Evolutionary conservation across 495 filamentous ascomycete species (phyloP).

Genomic region (Xylaria bambusicola): DNA sequence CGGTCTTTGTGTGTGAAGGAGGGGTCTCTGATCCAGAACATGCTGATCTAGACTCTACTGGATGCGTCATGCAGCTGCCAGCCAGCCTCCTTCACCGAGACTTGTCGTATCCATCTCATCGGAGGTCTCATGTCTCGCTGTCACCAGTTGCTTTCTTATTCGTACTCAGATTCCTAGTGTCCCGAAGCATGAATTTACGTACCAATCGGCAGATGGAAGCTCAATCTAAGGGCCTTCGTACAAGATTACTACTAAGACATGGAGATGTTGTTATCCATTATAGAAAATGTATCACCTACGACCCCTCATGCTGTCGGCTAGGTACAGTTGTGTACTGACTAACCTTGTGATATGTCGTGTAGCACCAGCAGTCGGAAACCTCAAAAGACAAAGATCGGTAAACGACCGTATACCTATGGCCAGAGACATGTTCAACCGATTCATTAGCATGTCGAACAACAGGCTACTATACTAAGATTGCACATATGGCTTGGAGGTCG

Average conservation of each 20-base stretch:
- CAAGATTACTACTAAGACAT: not conserved
- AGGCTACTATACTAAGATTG: not conserved
- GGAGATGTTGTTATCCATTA: not conserved
- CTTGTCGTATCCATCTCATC: not conserved
- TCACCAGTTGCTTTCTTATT: not conserved
- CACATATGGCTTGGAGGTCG: not conserved
- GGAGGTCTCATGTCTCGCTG: not conserved
- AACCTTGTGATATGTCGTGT: not conserved
- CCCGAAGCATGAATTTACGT: not conserved
- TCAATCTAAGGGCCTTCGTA: no score
- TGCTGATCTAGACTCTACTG: not conserved
- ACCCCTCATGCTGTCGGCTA: no score
- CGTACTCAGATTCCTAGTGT: not conserved
- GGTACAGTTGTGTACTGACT: no score
- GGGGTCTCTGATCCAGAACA: not conserved
- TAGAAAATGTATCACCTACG: no score
- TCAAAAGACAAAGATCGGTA: no score
- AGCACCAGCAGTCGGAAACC: no score
- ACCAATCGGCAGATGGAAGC: no score
- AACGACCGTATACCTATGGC: no score
- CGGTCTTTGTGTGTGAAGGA: not conserved
- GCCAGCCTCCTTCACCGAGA: slow-evolving; percentile 4
- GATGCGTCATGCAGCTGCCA: not conserved
- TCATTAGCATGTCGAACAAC: not conserved
- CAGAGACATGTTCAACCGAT: no score